Evolutionary conservation across 495 filamentous ascomycete genomes (phyloP).

Genomic region (Aspergillus taichungensis): DNA sequence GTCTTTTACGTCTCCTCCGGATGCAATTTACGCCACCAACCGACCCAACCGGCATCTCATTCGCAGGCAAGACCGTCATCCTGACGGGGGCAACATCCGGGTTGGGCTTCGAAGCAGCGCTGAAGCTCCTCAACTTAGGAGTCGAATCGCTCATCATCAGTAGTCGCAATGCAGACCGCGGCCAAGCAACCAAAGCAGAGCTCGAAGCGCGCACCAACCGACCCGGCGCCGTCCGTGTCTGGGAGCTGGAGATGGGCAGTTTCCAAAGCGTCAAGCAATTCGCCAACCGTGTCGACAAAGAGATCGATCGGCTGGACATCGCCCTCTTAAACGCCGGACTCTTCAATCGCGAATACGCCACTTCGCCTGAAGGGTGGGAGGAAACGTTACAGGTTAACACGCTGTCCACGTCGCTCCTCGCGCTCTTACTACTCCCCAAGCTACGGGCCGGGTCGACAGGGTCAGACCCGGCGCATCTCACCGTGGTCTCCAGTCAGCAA

Average conservation of each 20-base stretch:
- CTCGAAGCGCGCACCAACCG: constrained; percentile 38
- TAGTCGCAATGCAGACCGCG: constrained; percentile 33
- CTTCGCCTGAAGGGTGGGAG: constrained; percentile 44
- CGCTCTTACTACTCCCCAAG: constrained; percentile 45
- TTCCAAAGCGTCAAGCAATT: constrained; percentile 43
- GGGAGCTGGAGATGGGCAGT: constrained; percentile 46
- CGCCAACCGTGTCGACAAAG: constrained; percentile 28
- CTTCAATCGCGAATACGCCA: constrained; percentile 25
- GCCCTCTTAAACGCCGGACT: constrained; percentile 40
- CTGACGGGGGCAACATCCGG: constrained; percentile 49
- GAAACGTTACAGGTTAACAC: constrained; percentile 50
- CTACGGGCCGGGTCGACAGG: constrained; percentile 18
- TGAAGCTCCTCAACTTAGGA: constrained; percentile 36
- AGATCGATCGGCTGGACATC: constrained; percentile 30
- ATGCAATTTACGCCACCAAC: constrained; percentile 29
- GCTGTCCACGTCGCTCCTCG: constrained; percentile 48
- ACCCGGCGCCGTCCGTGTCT: constrained; percentile 37
- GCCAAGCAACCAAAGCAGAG: constrained; percentile 33
- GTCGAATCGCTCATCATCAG: constrained; percentile 36
- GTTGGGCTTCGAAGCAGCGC: constrained; percentile 39
- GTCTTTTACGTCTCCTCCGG: constrained; percentile 29
- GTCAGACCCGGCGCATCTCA: constrained; percentile 25
- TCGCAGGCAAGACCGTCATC: constrained; percentile 43
- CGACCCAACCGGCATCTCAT: constrained; percentile 27
- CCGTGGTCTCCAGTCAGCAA: constrained; percentile 35